Base-by-base conservation (phyloP, 2,329 filamentous ascomycete species). In the Penicillium decumbens region DNA sequence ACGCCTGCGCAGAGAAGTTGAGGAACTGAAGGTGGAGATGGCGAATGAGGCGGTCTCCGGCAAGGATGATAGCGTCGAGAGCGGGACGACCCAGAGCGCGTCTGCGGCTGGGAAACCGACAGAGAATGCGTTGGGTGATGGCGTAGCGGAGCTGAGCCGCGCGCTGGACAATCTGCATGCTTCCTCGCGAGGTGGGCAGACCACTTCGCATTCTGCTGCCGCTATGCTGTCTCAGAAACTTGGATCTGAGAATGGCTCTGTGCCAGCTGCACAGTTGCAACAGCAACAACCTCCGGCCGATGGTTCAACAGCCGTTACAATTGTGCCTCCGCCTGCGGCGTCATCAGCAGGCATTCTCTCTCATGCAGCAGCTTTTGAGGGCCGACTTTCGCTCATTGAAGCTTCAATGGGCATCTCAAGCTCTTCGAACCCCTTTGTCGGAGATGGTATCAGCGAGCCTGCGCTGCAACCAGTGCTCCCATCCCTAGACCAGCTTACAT, bases 341-440 rank as follows among this genome's bases (percentile, higher is more conserved):
- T 38, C 65, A 4, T 54, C 67, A 3, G 28, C 84, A 75, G 39
- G 78, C 71, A 43, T 88, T 24, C 77, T 96, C 30, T 82, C 84
- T 29, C 88, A 90, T 68, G 86, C 89, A 6, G 88, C 91, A 23
- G 87, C 93, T 55, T 96, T 98, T 62, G 92, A 97, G 65, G 80
- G 82, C 27, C 83, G 93, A 4, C 80, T 98, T 18, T 75, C 85
- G 2, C 75, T 87, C 27, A 76, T 98, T 41, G 93, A 98, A 73
- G 83, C 83, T 58, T 81, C 84, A 1, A 80, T 98, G 25, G 93
- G 93, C 8, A 80, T 95, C 42, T 86, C 83, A 35, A 83, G 84
- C 20, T 82, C 84, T 0, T 79, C 82, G 9, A 76, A 87, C 56
- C 80, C 85, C 0, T 68, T 71, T 49, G 60, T 72, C 40, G 58